Evolutionary conservation across 441 rosid genomes (phyloP), one percentile per base, ranked within the genome.

Genomic region (Metrosideros polymorpha): DNA sequence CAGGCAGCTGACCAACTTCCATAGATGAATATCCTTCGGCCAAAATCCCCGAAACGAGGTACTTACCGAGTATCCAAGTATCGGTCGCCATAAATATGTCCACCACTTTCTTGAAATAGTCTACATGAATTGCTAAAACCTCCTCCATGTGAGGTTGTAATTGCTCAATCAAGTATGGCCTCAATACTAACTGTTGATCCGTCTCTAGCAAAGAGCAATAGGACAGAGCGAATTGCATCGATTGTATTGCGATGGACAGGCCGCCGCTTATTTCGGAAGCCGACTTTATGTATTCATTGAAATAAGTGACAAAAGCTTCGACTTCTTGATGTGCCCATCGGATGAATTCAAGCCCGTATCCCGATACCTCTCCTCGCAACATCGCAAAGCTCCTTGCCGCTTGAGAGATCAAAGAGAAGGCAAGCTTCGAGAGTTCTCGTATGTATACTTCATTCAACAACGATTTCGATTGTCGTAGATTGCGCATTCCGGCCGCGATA

Each of bases 401-500:
- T 91, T 93, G 96, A 86, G 93, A 93, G 87, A 95, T 91, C 91
- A 89, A 84, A 71, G 95, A 93, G 87, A 94, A 95, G 14, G 93
- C 90, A 57, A 92, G 90, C 88, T 90, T 95, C 0, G 93, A 89
- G 55, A 95, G 92, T 86, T 94, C 93, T 86, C 88, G 90, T 54
- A 89, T 86, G 85, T 89, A 95, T 52, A 89, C n/a, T 43, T 88
- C 89, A 75, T 89, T 89, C 49, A 85, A 75, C 71, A 88, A 85
- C 0, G 91, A 85, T 49, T 90, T 90, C 55, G 90, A 92, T 84
- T 71, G 79, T 86, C 88, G 92, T 84, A 94, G 88, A 29, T 88
- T 87, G 51, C 63, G 89, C 27, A 90, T 85, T 86, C 93, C 92
- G 24, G 89, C 82, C 27, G 88, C 92, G 52, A 94, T 84, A 52